Evolutionary conservation across 345 rosid genomes (phyloP).

Genomic region (Aquilaria yunnanensis): DNA sequence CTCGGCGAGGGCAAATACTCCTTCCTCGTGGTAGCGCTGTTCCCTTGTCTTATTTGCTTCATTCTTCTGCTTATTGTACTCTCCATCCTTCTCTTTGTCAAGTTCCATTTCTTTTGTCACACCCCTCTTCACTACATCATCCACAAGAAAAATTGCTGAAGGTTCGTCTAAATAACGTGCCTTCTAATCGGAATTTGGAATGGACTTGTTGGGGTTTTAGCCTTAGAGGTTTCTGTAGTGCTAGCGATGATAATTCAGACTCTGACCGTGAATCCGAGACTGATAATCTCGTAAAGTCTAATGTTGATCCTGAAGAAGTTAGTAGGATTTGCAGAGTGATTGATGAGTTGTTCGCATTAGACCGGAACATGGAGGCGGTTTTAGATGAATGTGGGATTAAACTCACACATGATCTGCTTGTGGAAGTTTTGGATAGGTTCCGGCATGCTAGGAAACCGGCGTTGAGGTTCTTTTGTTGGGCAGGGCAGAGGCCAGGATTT

Average conservation of each 20-base stretch:
- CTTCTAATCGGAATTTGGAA: neutral
- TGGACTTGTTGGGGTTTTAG: conserved; percentile 6
- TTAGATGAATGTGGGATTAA: conserved; percentile 58
- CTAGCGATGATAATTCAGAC: conserved; percentile 14
- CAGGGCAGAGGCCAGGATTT: conserved; percentile 50
- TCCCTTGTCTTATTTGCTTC: conserved; percentile 50
- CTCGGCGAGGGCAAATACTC: conserved; percentile 33
- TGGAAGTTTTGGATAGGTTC: conserved; percentile 57
- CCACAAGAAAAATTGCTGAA: conserved; percentile 46
- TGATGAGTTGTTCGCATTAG: conserved; percentile 70
- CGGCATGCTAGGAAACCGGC: conserved; percentile 85
- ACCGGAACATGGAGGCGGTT: conserved; percentile 91
- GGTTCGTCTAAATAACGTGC: neutral
- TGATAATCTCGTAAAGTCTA: conserved; percentile 14
- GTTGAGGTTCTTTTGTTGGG: conserved; percentile 84
- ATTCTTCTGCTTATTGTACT: conserved; percentile 43
- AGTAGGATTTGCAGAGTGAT: conserved; percentile 83
- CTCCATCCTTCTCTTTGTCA: conserved; percentile 44
- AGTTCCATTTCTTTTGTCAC: conserved; percentile 57
- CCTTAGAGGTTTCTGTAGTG: conserved; percentile 29
- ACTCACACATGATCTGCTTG: conserved; percentile 49
- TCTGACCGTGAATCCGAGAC: conserved; percentile 23
- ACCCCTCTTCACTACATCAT: conserved; percentile 53
- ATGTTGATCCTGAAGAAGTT: conserved; percentile 43
- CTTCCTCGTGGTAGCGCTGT: conserved; percentile 37